Evolutionary conservation across 352 stramenopile species (phyloP), one percentile per base, ranked within the genome.

Genomic region (Globisporangium solare): DNA sequence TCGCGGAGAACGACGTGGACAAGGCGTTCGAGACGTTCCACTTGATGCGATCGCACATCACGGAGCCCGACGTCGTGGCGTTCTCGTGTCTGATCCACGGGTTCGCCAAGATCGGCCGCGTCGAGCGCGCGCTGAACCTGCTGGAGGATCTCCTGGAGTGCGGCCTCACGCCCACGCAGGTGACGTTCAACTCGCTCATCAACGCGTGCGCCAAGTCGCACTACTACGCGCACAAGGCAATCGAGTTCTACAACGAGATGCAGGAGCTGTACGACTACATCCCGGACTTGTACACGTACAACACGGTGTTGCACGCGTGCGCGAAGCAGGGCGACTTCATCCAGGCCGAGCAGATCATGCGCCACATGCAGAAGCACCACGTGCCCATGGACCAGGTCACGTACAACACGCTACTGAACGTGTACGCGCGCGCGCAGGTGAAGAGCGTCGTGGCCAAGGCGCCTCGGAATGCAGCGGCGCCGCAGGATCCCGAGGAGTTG

Each of bases 241-340:
- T 90, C 27, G 83, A 93, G 43, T 91, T 93, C 43, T 93, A 91
- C 71, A 68, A 91, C 52, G 83, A 93, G 50, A 91, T 93, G 83
- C 83, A 93, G 60, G 83, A 93, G 56, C 60, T 91, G 57, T 93
- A 93, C 66, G 83, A 93, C 63, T 89, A 90, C 66, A 61, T 78
- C 22, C 83, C 83, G 42, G 79, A 90, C 61, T 56, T 79, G 63
- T 80, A 83, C 58, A 86, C 80, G 54, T 93, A 93, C 73, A 79
- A 79, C 58, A 89, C 81, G 45, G 78, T 93, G 60, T 61, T 93
- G 32, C 76, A 86, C 57, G 79, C 83, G 6, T 90, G 80, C 46
- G 80, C 80, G 32, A 90, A 89, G 68, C 73, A 91, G 20, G 83
- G 83, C 18, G 83, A 93, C 53, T 76, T 82, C 20, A 68, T 90